phyloP scores from a whole-genome alignment of 805 yeast genomes.

The Debaryomyces maramus region DNA sequence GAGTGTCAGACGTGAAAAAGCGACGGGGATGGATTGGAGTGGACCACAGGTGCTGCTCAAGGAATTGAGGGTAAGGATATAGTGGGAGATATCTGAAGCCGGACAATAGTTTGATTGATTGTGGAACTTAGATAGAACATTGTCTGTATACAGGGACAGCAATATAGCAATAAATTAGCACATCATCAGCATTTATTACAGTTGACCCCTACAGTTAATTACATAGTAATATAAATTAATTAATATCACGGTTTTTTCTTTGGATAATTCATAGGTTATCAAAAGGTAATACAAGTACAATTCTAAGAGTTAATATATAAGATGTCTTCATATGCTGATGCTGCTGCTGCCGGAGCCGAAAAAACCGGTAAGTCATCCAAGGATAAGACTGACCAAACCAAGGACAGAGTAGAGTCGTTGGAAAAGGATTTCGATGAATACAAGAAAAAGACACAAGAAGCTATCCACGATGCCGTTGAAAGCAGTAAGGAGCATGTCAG shows the following conservation, averaged over 20 bases:
- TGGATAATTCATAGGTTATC: not conserved
- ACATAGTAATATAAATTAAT: conserved; percentile 1
- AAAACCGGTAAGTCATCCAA: conserved; percentile 31
- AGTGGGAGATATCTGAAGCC: no score
- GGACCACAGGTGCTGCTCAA: no score
- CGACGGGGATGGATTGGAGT: no score
- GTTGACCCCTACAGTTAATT: not conserved
- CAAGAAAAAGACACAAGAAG: conserved; percentile 20
- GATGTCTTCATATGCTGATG: conserved; percentile 40
- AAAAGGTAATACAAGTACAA: not conserved
- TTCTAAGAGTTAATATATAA: conserved; percentile 13
- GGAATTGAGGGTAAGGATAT: no score
- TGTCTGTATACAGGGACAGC: conserved; percentile 6
- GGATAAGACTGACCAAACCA: conserved; percentile 22
- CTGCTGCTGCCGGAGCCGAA: conserved; percentile 38
- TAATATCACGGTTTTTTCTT: not conserved
- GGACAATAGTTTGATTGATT: no score
- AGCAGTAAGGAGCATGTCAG: conserved; percentile 10
- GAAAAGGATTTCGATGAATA: conserved; percentile 20
- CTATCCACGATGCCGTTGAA: conserved; percentile 14
- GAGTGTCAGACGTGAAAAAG: no score
- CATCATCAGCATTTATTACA: conserved; percentile 1
- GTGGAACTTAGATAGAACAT: no score
- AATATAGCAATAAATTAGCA: conserved; percentile 3
- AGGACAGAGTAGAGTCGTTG: conserved; percentile 24